Evolutionary conservation across 2,329 filamentous ascomycete genomes (phyloP).

Genomic region (Pseudogymnoascus sp.): DNA sequence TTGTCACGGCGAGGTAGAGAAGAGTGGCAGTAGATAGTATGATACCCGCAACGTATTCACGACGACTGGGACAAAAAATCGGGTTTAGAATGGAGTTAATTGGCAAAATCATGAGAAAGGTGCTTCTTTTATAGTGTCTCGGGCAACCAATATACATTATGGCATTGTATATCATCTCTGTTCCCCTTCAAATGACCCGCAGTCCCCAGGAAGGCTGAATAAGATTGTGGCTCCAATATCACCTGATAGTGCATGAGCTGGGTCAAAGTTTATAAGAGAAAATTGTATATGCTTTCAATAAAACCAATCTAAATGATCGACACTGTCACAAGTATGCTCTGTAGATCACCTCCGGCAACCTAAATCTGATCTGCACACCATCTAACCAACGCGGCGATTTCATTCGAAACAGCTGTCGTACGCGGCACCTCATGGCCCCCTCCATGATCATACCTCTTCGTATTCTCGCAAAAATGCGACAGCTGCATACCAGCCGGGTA

Average conservation of each 20-base stretch:
- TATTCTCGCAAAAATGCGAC: conserved; percentile 27
- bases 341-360: neutral
- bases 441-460: conserved; percentile 31
- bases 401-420: conserved; percentile 23
- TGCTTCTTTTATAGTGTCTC: neutral
- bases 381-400: conserved; percentile 22
- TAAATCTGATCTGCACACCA: conserved; percentile 12
- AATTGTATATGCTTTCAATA: neutral
- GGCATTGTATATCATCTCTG: neutral
- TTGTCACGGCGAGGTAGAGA: neutral
- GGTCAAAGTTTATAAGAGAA: neutral
- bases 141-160: neutral
- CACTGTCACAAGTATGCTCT: neutral
- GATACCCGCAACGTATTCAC: neutral
- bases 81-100: neutral
- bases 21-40: neutral
- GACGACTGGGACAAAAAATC: neutral
- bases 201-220: neutral
- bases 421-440: conserved; percentile 38
- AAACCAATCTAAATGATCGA: neutral
- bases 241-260: neutral
- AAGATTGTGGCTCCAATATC: neutral
- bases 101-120: neutral
- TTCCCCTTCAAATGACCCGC: neutral
- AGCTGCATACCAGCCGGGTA: conserved; percentile 31